Evolutionary conservation across 805 yeast genomes (phyloP), one percentile per base, ranked within the genome.

Genomic region (Sugiyamaella boreocaroliniensis): DNA sequence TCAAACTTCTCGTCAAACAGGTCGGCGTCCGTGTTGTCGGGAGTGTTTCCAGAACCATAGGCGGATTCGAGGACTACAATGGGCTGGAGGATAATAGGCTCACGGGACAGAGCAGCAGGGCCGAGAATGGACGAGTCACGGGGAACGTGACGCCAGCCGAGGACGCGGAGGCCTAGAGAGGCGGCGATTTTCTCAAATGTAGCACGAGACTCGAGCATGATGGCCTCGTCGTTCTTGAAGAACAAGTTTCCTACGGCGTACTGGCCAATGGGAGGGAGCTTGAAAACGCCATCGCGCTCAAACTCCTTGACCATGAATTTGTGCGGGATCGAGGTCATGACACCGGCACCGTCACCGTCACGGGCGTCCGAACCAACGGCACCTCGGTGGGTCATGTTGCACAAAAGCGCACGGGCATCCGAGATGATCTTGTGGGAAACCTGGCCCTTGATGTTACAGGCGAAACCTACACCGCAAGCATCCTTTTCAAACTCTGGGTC

Each of bases 301-400:
- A 90, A 90, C 73, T 92, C 98, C 68, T 92, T 81, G 55, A 71
- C 71, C 77, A 92, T 81, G 69, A 93, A 88, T 59, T 80, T 82
- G 72, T 90, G 97, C 37, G 97, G 97, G 57, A 92, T 82, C 29
- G 96, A 85, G 48, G 93, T 81, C 80, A 92, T 81, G 56, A 92
- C 89, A 70, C 99, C 99, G 26, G 99, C 99, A 71, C 99, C 99
- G 68, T 92, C 99, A 71, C 99, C 99, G 68, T 92, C 97, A 64
- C 89, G 82, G 19, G 97, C 95, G 66, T 90, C 96, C 1, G 89
- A 77, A 55, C 96, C 95, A 55, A 90, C 97, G 42, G 98, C 98
- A 67, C 99, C 99, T 74, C 99, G 82, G 71, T 92, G 99, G 56
- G 97, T 87, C 99, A 92, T 93, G 73, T 93, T 92, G 75, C 98